These are phyloP conservation scores for Ceratocystis alfenasii DNA, from an alignment of 2,329 filamentous ascomycete genomes.

Conservation along the genomic window DNA sequence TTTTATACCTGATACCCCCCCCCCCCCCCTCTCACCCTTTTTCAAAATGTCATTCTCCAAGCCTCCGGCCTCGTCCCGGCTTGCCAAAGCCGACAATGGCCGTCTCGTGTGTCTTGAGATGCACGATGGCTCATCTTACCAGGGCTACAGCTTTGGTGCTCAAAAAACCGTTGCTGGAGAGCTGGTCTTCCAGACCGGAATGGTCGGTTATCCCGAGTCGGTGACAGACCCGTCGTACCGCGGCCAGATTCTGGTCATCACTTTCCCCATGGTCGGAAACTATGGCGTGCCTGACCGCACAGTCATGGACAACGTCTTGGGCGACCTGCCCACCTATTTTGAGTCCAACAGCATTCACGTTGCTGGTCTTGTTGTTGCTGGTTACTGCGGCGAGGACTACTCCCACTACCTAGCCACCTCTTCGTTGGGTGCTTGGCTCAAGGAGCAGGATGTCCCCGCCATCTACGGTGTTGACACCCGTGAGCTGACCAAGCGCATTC, in stretches of 20 bases:
- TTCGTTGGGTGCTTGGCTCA: conserved; percentile 87
- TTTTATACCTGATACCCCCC: conserved; percentile 9
- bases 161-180: conserved; percentile 90
- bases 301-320: conserved; percentile 69
- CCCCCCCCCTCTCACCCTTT: neutral
- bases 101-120: conserved; percentile 77
- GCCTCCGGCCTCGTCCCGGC: conserved; percentile 50
- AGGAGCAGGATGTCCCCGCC: conserved; percentile 86
- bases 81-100: conserved; percentile 42
- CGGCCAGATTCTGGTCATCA: conserved; percentile 90
- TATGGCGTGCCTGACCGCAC: conserved; percentile 91
- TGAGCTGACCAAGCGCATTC: conserved; percentile 84
- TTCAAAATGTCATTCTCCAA: conserved; percentile 28
- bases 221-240: conserved; percentile 79
- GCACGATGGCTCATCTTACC: conserved; percentile 79
- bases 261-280: conserved; percentile 90
- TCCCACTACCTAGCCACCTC: conserved; percentile 88
- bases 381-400: conserved; percentile 88
- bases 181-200: conserved; percentile 97
- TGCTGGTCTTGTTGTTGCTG: conserved; percentile 77
- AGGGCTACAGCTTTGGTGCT: conserved; percentile 93
- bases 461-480: conserved; percentile 93
- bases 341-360: conserved; percentile 90
- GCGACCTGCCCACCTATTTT: conserved; percentile 81
- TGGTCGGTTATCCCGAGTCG: conserved; percentile 97